phyloP scores from a whole-genome alignment of 768 basidiomycete genomes.

The Dacryopinax primogenitus region DNA sequence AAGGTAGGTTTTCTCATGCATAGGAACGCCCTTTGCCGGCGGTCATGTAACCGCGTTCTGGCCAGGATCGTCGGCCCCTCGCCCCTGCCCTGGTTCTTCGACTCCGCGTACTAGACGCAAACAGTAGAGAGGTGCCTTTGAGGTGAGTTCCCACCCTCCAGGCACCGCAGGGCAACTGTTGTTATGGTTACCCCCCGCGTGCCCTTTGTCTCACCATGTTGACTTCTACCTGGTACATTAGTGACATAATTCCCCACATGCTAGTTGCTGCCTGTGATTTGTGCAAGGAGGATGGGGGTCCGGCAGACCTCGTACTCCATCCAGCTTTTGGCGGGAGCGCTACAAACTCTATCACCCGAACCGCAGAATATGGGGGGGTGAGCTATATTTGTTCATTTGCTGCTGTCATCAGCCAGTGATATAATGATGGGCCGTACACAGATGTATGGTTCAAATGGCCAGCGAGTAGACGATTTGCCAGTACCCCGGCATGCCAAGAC shows the following conservation, averaged over 20 bases:
- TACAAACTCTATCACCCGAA: background rate
- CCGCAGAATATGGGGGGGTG: background rate
- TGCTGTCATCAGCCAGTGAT: background rate
- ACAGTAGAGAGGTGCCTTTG: slow-evolving; percentile 18
- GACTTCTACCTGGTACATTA: background rate
- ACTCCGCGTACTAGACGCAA: slow-evolving; percentile 17
- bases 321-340: slow-evolving; percentile 5
- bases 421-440: background rate
- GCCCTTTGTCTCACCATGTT: background rate
- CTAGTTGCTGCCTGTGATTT: background rate
- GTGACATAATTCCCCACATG: background rate
- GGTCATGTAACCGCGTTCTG: background rate
- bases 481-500: slow-evolving; percentile 4
- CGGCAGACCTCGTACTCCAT: background rate
- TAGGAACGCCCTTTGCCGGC: slow-evolving; percentile 12
- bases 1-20: slow-evolving; percentile 60
- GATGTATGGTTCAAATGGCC: background rate
- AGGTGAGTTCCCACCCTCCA: slow-evolving; percentile 12
- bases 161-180: background rate
- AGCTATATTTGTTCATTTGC: background rate
- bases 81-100: slow-evolving; percentile 65
- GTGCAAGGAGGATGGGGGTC: background rate
- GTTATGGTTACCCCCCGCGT: background rate
- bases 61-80: slow-evolving; percentile 78
- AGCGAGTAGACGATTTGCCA: background rate